Conservation (phyloP, 1,139 yeast genomes). For the Kurtzmaniella quercitrusa region DNA sequence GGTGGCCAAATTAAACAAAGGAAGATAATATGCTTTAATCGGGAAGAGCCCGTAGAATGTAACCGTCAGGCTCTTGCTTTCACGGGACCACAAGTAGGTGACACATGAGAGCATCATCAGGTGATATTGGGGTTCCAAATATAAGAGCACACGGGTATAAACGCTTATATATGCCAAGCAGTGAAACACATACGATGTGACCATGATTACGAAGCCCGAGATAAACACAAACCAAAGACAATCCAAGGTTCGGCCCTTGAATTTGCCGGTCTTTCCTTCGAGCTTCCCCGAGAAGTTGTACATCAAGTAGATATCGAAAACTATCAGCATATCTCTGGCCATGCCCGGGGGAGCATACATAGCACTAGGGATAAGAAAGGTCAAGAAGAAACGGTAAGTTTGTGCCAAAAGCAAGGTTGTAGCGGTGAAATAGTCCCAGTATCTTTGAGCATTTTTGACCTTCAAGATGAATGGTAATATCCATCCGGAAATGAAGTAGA, state of each 20-base stretch:
- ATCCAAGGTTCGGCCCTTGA: conserved; percentile 50
- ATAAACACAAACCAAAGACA: conserved; percentile 51
- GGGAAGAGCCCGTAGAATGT: conserved; percentile 52
- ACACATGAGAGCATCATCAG: conserved; percentile 47
- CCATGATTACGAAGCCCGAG: conserved; percentile 35
- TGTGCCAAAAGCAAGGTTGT: conserved; percentile 19
- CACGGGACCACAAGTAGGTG: conserved; percentile 58
- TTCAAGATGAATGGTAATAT: background rate
- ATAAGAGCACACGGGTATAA: conserved; percentile 7
- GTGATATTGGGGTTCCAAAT: conserved; percentile 21
- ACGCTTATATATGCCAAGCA: conserved; percentile 12
- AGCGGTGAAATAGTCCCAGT: conserved; percentile 4
- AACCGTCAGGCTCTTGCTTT: conserved; percentile 46
- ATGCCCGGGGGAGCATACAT: conserved; percentile 31
- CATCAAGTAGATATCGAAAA: conserved; percentile 46
- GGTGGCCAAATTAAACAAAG: conserved; percentile 49
- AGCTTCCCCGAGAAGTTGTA: conserved; percentile 55
- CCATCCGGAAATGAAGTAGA: background rate
- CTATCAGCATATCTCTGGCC: conserved; percentile 33
- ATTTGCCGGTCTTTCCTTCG: conserved; percentile 46
- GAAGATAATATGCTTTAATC: conserved; percentile 55
- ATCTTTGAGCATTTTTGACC: conserved; percentile 1
- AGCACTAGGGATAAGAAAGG: conserved; percentile 43
- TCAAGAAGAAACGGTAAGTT: conserved; percentile 44
- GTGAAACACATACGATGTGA: conserved; percentile 26